Base-by-base conservation (phyloP, 139 green algal genomes). In the Limnomonas spitsbergensis region DNA sequence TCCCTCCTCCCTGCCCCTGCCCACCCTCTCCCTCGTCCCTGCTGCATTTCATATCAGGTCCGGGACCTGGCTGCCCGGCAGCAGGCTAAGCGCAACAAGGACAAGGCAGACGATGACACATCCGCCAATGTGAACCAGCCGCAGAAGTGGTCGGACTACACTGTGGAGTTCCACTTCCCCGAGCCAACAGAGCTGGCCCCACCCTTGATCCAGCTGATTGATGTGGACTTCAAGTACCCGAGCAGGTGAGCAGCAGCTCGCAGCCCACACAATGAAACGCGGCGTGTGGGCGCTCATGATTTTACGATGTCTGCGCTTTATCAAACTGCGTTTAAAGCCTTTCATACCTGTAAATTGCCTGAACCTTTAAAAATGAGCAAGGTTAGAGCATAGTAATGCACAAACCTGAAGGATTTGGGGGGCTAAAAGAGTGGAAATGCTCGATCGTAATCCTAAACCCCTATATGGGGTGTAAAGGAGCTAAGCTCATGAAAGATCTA, bases 171-270 rank as follows among this genome's bases (percentile, higher is more conserved):
- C 88, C 85, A 96, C 80, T 99, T 99, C 88, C 96, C 96, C 0
- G 89, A 95, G 83, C 95, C 95, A 14, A 97, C 93, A 0, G 94
- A 97, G 83, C 89, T 99, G 38, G 87, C 92, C 27, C 91, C 95
- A 35, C 92, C 95, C 27, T 88, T 99, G 53, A 92, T 94, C 56
- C 88, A 96, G 88, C 83, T 94, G 38, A 94, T 95, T 40, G 95
- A 99, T 74, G 94, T 90, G 37, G 82, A 89, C 86, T 99, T 99
- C 90, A 90, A 94, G 82, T 99, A 99, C 87, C 96, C 96, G 1
- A 89, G 88, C n/a, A 79, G 85, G 84, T 90, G 52, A 3, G 82
- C n/a, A n/a, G n/a, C n/a, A n/a, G n/a, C n/a, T n/a, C n/a, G n/a
- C n/a, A 6, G 47, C n/a, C n/a, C n/a, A n/a, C n/a, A n/a, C n/a